A percentile compares a stretch with the other conserved stretches of the same genome.
Conservation (phyloP, 1,284 basidiomycete genomes). For the Puccinia triticina region DNA sequence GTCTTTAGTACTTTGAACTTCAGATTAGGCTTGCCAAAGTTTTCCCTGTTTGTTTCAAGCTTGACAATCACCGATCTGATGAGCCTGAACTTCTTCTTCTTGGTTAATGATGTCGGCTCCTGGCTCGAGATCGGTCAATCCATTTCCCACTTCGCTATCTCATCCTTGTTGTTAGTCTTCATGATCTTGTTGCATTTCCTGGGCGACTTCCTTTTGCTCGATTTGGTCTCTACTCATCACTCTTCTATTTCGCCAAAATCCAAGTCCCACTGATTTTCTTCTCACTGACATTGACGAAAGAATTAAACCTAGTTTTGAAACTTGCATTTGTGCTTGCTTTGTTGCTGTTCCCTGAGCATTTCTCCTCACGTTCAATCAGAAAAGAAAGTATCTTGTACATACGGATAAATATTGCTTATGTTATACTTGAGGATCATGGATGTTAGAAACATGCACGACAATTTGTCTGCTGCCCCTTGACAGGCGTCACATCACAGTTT, state of each 20-base stretch:
- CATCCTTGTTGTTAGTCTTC: constrained; percentile 76
- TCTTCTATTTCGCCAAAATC: not conserved
- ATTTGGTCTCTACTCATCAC: constrained; percentile 22
- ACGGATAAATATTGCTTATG: not conserved
- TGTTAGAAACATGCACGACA: not conserved
- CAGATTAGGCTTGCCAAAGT: constrained; percentile 35
- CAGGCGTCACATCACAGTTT: too few relatives aligned
- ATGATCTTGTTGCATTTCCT: constrained; percentile 61
- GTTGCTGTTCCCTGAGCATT: not conserved
- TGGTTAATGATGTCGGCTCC: constrained; percentile 78
- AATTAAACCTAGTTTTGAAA: not conserved
- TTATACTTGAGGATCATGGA: not conserved
- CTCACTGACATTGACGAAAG: not conserved
- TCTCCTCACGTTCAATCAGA: too few relatives aligned
- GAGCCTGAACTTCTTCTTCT: constrained; percentile 81
- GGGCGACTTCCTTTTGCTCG: constrained; percentile 45
- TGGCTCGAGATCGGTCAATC: constrained; percentile 89
- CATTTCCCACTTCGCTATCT: constrained; percentile 84
- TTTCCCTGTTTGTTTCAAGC: constrained; percentile 45
- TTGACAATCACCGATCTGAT: constrained; percentile 64
- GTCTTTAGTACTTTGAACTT: constrained; percentile 69
- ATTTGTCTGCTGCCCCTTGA: not conserved
- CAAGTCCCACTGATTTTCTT: constrained; percentile 4
- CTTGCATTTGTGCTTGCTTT: not conserved
- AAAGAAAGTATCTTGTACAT: not conserved